phyloP scores from a whole-genome alignment of 2,329 filamentous ascomycete genomes.

The Aureobasidium melanogenum region DNA sequence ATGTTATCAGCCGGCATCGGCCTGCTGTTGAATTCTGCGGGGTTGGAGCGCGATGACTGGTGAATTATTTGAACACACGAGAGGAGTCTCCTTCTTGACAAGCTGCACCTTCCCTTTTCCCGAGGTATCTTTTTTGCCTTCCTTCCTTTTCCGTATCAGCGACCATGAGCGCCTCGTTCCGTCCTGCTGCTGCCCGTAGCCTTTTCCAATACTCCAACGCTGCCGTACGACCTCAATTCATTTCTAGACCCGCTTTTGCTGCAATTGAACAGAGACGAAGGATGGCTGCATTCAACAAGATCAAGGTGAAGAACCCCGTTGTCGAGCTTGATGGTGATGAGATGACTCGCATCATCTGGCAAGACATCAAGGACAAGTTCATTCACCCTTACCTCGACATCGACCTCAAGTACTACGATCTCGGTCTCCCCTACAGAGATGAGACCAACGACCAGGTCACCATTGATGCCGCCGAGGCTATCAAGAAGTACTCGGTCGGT shows the following conservation, averaged over 20 bases:
- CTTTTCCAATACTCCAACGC: constrained; percentile 3
- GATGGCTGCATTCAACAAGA: constrained; percentile 57
- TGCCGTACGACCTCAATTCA: constrained; percentile 13
- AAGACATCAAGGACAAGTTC: constrained; percentile 98
- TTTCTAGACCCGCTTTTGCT: constrained; percentile 15
- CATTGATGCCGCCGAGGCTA: constrained; percentile 86
- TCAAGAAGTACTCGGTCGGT: constrained; percentile 97
- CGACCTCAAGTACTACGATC: constrained; percentile 63
- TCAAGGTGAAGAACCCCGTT: constrained; percentile 98
- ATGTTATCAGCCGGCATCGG: constrained; percentile 10
- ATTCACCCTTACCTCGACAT: constrained; percentile 94
- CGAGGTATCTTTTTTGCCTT: constrained; percentile 10
- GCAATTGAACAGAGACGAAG: constrained; percentile 26
- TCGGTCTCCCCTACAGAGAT: constrained; percentile 86
- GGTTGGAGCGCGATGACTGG: constrained; percentile 7
- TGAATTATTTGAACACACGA: constrained; percentile 8
- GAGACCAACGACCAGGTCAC: constrained; percentile 96
- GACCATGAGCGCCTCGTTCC: constrained; percentile 12
- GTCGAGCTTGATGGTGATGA: constrained; percentile 91
- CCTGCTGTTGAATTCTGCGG: constrained; percentile 4
- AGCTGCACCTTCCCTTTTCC: constrained; percentile 6
- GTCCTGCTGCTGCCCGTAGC: constrained; percentile 7
- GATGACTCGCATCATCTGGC: constrained; percentile 99
- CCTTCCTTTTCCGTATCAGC: constrained; percentile 1
- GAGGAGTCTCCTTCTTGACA: neutral